These are phyloP conservation scores for Penicillium concentricum DNA, from an alignment of 2,329 filamentous ascomycete genomes.

Conservation along the genomic window DNA sequence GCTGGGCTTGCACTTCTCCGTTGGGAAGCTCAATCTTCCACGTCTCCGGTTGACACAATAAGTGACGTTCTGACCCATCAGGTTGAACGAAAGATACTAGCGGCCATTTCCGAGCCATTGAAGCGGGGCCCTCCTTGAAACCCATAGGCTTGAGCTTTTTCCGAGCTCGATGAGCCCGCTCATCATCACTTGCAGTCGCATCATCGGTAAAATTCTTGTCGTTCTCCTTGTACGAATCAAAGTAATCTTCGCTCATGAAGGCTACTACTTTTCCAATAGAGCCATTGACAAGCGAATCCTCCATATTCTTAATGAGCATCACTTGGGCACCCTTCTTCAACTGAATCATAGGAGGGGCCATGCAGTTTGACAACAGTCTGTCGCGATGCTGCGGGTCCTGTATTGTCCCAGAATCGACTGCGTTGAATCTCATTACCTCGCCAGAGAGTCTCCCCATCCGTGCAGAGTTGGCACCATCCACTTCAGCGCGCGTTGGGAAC, in stretches of 20 bases:
- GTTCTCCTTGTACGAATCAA: slow-evolving; percentile 57
- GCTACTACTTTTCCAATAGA: slow-evolving; percentile 81
- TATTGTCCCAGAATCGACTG: slow-evolving; percentile 69
- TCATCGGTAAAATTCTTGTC: slow-evolving; percentile 56
- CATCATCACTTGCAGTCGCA: slow-evolving; percentile 48
- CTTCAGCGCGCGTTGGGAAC: slow-evolving; percentile 86
- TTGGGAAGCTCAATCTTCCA: slow-evolving; percentile 99
- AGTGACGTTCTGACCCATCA: slow-evolving; percentile 71
- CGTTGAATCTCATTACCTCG: slow-evolving; percentile 65
- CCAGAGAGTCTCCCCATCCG: slow-evolving; percentile 73
- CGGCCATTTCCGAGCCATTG: slow-evolving; percentile 65
- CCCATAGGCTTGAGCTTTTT: slow-evolving; percentile 58
- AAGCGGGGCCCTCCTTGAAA: slow-evolving; percentile 49
- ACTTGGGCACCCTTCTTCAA: slow-evolving; percentile 93
- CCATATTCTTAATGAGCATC: slow-evolving; percentile 99
- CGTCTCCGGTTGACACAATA: slow-evolving; percentile 81
- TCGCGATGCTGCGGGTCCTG: slow-evolving; percentile 68
- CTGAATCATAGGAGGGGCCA: slow-evolving; percentile 78
- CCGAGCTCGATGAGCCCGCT: slow-evolving; percentile 44
- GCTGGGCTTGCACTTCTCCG: slow-evolving; percentile 86
- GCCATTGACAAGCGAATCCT: slow-evolving; percentile 89
- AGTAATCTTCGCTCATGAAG: slow-evolving; percentile 71
- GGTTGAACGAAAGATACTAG: slow-evolving; percentile 79
- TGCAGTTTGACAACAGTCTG: slow-evolving; percentile 81
- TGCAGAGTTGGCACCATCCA: slow-evolving; percentile 78